Conservation (phyloP, 2,329 filamentous ascomycete species). For the Paraconiothyrium sp. region DNA sequence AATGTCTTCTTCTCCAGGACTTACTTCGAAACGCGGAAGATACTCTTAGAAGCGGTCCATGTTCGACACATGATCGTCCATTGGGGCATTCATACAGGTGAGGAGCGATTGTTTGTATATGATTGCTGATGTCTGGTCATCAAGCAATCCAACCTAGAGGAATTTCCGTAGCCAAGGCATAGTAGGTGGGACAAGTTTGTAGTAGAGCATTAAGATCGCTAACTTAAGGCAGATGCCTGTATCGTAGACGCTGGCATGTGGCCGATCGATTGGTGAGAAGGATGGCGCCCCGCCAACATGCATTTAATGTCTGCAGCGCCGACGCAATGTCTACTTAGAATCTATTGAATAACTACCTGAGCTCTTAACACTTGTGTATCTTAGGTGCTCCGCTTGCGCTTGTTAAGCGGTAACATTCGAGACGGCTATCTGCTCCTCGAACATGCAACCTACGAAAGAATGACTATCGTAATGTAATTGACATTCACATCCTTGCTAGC, state of each 20-base stretch:
- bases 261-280: background rate
- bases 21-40: too few relatives aligned
- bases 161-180: conserved; percentile 11
- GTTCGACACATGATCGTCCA: too few relatives aligned
- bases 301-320: background rate
- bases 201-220: conserved; percentile 22
- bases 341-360: background rate
- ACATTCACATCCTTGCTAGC: background rate
- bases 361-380: background rate
- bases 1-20: too few relatives aligned
- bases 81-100: too few relatives aligned
- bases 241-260: conserved; percentile 12
- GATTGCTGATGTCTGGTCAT: background rate
- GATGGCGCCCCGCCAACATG: background rate
- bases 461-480: background rate
- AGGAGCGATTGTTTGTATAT: conserved; percentile 17
- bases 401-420: background rate
- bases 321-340: background rate
- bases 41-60: too few relatives aligned
- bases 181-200: conserved; percentile 18
- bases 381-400: background rate
- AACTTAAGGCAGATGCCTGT: conserved; percentile 21
- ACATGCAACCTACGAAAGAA: background rate
- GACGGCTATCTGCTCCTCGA: background rate
- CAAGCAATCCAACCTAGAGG: background rate